Evolutionary conservation across 108 stramenopile species (phyloP).

Genomic region (Asterionellopsis glacialis): DNA sequence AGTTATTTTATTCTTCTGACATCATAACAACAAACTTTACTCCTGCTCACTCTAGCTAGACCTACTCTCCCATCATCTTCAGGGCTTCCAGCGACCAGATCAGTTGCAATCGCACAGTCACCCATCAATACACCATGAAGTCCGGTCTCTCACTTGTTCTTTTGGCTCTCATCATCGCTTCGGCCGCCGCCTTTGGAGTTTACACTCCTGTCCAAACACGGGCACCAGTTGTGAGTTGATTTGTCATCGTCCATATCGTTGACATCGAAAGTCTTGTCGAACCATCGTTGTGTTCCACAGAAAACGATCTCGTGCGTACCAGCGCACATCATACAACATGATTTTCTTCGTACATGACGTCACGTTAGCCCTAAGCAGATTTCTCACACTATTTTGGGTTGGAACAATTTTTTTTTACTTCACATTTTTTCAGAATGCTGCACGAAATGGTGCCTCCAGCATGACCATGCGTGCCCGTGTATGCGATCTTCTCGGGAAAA

Average conservation of each 20-base stretch:
- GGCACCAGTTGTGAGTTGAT: conserved; percentile 8
- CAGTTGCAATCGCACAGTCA: no score
- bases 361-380: background rate
- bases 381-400: background rate
- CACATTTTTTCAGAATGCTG: background rate
- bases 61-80: no score
- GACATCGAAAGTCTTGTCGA: background rate
- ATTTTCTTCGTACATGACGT: background rate
- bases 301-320: background rate
- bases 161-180: conserved; percentile 4
- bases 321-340: background rate
- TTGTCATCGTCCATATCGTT: no score
- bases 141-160: conserved; percentile 7
- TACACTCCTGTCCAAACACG: conserved; percentile 13
- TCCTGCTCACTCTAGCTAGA: no score
- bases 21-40: no score
- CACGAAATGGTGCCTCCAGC: conserved; percentile 21
- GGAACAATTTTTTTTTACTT: background rate
- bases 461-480: conserved; percentile 84
- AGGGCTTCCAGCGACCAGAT: no score
- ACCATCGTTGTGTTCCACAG: background rate
- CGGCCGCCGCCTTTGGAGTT: conserved; percentile 14
- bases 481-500: conserved; percentile 89
- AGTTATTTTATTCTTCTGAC: no score
- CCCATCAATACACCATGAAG: conserved; percentile 8